Base-by-base conservation (phyloP, 176 grass and related monocot species). In the Musa schizocarpa region DNA sequence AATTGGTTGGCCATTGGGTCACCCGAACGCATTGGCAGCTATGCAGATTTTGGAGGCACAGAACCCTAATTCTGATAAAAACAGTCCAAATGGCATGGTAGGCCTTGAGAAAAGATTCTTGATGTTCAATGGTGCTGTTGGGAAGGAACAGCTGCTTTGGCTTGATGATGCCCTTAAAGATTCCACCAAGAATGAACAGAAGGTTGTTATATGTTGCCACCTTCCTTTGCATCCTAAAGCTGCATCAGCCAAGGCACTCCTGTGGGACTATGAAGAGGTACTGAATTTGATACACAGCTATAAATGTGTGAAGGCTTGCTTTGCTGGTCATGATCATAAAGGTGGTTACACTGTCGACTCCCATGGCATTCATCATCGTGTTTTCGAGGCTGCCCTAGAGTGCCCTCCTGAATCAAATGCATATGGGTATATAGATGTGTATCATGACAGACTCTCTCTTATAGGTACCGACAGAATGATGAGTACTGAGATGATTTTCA, bases 241-340 rank as follows among this genome's bases (percentile, higher is more conserved):
- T 11, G 82, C 86, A 62, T 74, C 92, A 2, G 50, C 79, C 0
- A 68, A 68, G 77, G 86, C 86, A 77, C 85, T 96, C n/a, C 51
- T 96, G 73, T 96, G 92, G 92, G 91, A 96, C 75, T 92, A 91
- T 77, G 84, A 89, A 25, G 92, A 96, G 80, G 88, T 91, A 53
- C 61, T 81, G 88, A 82, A 49, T 55, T 65, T 87, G 23, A 79
- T 89, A 69, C 88, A 87, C 71, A 74, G 76, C 10, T 86, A 86
- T 34, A 63, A 77, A 1, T 96, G 92, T 72, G 92, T 91, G 81
- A 90, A 78, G 73, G 88, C 77, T 9, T 96, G 92, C 83, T 86
- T 96, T 75, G 77, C 92, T 14, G 88, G 92, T 34, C 92, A 96
- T 48, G 88, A 83, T 25, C 92, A 96, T 73, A 83, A 22, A 67